Base-by-base conservation (phyloP, 306 rosid genomes). In the Urtica urens region DNA sequence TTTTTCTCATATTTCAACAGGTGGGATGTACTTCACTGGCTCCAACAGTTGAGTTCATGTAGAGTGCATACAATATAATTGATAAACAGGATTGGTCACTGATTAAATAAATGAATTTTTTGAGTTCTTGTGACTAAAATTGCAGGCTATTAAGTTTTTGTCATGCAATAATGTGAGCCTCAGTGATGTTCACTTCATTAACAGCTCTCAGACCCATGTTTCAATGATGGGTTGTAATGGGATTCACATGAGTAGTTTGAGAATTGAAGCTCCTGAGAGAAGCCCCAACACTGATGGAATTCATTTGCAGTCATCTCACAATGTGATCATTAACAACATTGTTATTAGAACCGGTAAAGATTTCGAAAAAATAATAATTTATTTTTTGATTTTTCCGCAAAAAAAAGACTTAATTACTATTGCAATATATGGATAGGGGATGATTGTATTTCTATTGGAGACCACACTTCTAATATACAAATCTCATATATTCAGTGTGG, bases 281-380 rank as follows among this genome's bases (percentile, higher is more conserved):
- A 71, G 72, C 29, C 75, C 75, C 50, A 70, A 70, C 63, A 59
- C 67, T 27, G 63, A 64, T 42, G 71, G 71, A 10, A 64, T 64
- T 40, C 76, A 70, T 61, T 53, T 70, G 17, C 58, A 55, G 3
- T 25, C 67, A 24, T 64, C 71, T 34, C 30, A 40, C 20, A 21
- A 70, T 28, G 35, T 70, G 38, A 14, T 47, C 10, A 43, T 64
- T 51, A 41, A 23, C 17, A 47, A 54, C 49, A 33, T 39, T 12
- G 12, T 7, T 10, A 58, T 63, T 52, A 59, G 51, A 22, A 47
- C 67, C 6, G 64, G 76, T 70, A 49, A 7, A 12, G 14, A n/a
- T n/a, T n/a, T n/a, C n/a, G n/a, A n/a, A n/a, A n/a, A n/a, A n/a
- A n/a, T n/a, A n/a, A n/a, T n/a, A n/a, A n/a, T n/a, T n/a, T n/a